Evolutionary conservation across 148 eudicot genomes (phyloP), one percentile per base, ranked within the genome.

Genomic region (Diospyros lotus): DNA sequence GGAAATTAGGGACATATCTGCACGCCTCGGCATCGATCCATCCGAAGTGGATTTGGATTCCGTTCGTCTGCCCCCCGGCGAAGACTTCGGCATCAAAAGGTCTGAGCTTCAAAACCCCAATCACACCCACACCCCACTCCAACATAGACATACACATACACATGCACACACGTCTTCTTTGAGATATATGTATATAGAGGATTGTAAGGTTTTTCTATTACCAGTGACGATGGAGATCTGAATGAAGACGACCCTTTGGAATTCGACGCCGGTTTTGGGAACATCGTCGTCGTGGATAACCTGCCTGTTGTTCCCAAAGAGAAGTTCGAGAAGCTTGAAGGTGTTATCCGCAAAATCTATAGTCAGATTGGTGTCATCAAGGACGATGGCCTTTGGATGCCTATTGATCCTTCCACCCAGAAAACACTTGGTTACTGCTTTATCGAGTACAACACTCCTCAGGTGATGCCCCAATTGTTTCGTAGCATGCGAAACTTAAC

Each of bases 311-410:
- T 93, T 11, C 86, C 94, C 0, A 84, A 66, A 7, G 99, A 93
- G 71, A 96, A 96, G 52, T 96, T 83, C 41, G 97, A 93, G 39
- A 96, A 93, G 71, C 82, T 96, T 2, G 94, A 91, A 75, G 89
- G 84, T 0, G 97, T 94, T 3, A 67, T 94, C 68, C 81, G 92
- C 4, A 94, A 94, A 79, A 92, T 92, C 72, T 92, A 80, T 64
- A 74, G 88, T 4, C 95, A 91, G 63, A 85, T 91, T 71, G 97
- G 95, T 13, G 86, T 84, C 7, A 91, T 88, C 65, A 90, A 95
- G 73, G 97, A 92, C 56, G 86, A 81, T 71, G 96, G 97, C 0
- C 86, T 96, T 14, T 88, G 85, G 90, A 96, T 96, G 98, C 97
- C 98, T 2, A 80, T 85, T 43, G 99, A 93, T 67, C 73, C 84